Base-by-base conservation (phyloP, 108 stramenopile species). In the Nitzschia sp. region DNA sequence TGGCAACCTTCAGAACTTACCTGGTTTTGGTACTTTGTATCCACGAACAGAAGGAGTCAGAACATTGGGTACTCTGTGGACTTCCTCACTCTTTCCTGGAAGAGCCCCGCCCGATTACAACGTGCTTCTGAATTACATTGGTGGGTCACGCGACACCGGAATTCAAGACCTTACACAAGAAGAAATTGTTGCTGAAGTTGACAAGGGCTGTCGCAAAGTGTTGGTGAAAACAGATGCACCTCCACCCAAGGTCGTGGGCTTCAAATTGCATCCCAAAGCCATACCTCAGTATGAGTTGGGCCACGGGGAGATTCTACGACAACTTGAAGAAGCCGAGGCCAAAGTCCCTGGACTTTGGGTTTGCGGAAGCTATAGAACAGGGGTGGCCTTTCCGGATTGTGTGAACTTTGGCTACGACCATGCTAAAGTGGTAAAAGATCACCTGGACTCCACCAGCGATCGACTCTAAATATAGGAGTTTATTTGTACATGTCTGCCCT, bases 371-470 rank as follows among this genome's bases (percentile, higher is more conserved):
- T 98, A 96, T 69, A 72, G 90, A 37, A 89, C 89, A 12, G 97
- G 97, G 51, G 96, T 98, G 14, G 95, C 95, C 25, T 95, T 98
- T 70, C 86, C 85, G 8, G 95, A 96, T 82, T 98, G 97, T 72
- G 93, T 98, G 11, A 90, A 83, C 29, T 97, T 90, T 78, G 97
- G 95, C 17, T 87, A 86, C 69, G 87, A 92, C 55, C 84, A 95
- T 37, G 93, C 94, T 39, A 86, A 89, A 80, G 69, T 76, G 21
- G 83, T 92, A 8, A 81, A 76, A 46, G 57, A 71, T 11, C 88
- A 74, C 75, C 66, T 95, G 67, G 77, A 86, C 37, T 41, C 66
- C 1, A 5, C 29, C 1, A 34, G 29, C 29, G 29, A 34, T 34
- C 5, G 29, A 34, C 29, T 3, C 29, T 34, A 34, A 34, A 34